These are phyloP conservation scores for Xerocomus nothofagi DNA, from an alignment of 1,284 basidiomycete genomes.

Conservation along the genomic window DNA sequence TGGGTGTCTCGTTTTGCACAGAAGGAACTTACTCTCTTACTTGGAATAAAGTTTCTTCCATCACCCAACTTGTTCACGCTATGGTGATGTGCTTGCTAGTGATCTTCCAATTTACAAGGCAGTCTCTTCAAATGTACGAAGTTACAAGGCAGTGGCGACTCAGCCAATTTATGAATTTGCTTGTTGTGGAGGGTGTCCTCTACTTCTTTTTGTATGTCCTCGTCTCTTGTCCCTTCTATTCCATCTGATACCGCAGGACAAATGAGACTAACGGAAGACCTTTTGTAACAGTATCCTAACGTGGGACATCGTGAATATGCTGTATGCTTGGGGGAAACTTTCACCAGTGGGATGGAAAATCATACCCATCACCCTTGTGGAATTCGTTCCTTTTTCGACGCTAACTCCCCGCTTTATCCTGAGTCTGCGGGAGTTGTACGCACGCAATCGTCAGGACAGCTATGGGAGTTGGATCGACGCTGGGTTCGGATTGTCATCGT, in stretches of 20 bases:
- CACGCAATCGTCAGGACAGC: not conserved
- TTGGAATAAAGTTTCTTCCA: not conserved
- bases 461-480: not conserved
- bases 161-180: slow-evolving; percentile 7
- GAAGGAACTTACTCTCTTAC: not conserved
- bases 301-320: slow-evolving; percentile 4
- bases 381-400: not conserved
- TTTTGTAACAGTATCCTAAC: slow-evolving; percentile 1
- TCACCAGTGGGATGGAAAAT: not conserved
- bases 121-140: slow-evolving; percentile 5
- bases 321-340: not conserved
- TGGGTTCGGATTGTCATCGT: slow-evolving; percentile 3
- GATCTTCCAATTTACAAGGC: slow-evolving; percentile 4
- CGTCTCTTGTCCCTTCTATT: not conserved
- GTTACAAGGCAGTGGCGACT: slow-evolving; percentile 11
- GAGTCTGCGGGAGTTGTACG: slow-evolving; percentile 7
- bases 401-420: slow-evolving; percentile 12
- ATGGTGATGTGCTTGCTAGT: slow-evolving; percentile 8
- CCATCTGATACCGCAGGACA: not conserved
- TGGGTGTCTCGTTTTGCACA: not conserved
- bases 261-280: not conserved
- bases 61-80: slow-evolving; percentile 2
- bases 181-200: slow-evolving; percentile 9
- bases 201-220: slow-evolving; percentile 17
- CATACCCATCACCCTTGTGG: not conserved